Conservation (phyloP, 495 filamentous ascomycete species). For the Clavariopsis aquatica region DNA sequence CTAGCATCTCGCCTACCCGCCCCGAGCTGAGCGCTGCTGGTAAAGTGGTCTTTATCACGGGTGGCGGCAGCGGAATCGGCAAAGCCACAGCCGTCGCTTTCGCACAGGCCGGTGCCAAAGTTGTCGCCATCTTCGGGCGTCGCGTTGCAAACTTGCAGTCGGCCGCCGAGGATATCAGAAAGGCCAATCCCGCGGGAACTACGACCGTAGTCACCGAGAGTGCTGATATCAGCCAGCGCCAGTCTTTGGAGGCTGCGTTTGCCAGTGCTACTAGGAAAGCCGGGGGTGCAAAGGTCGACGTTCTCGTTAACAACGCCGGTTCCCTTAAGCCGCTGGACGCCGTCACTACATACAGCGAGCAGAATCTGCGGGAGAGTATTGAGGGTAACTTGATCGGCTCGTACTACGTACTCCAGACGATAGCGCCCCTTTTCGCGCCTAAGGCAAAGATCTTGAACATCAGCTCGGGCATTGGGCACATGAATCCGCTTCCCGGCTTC, state of each 20-base stretch:
- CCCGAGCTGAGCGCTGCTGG: constrained; percentile 31
- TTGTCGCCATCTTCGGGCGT: constrained; percentile 38
- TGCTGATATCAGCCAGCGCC: constrained; percentile 41
- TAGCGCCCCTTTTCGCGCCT: constrained; percentile 45
- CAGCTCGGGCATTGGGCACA: constrained; percentile 46
- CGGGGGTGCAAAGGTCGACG: constrained; percentile 35
- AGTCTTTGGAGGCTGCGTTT: constrained; percentile 48
- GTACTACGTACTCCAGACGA: constrained; percentile 42
- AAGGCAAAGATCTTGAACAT: constrained; percentile 48
- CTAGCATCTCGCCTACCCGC: constrained; percentile 23
- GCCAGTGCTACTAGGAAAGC: constrained; percentile 44
- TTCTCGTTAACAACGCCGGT: constrained; percentile 27
- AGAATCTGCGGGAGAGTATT: constrained; percentile 40
- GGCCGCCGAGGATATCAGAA: constrained; percentile 48
- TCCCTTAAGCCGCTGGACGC: constrained; percentile 40
- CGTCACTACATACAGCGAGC: constrained; percentile 39
- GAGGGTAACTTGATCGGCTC: constrained; percentile 48
- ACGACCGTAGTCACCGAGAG: constrained; percentile 44
- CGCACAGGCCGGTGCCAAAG: constrained; percentile 28
- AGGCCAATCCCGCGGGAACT: constrained; percentile 40
- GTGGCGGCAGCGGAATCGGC: constrained; percentile 32
- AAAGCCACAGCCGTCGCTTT: constrained; percentile 20
- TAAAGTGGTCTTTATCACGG: constrained; percentile 31
- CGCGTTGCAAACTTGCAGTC: constrained; percentile 36
- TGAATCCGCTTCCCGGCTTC: constrained; percentile 42